A percentile compares a stretch with the other conserved stretches of the same genome.
These are phyloP conservation scores for Xylaria sp. DNA, from an alignment of 2,329 filamentous ascomycete genomes.

Conservation along the genomic window DNA sequence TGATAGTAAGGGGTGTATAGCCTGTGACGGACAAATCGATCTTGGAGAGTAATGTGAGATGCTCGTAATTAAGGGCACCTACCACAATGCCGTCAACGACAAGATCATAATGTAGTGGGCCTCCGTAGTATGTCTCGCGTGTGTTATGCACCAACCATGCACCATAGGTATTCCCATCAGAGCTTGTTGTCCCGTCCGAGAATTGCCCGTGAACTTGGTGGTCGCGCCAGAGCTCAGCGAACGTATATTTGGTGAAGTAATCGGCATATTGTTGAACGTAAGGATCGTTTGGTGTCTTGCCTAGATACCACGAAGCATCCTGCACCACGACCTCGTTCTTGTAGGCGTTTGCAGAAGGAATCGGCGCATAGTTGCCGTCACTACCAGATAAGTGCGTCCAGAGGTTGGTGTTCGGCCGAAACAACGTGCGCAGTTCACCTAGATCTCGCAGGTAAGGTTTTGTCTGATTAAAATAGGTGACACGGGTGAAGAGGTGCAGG, in stretches of 20 bases:
- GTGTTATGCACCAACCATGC: constrained; percentile 74
- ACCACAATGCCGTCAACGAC: constrained; percentile 69
- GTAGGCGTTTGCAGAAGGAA: constrained; percentile 59
- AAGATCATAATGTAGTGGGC: constrained; percentile 71
- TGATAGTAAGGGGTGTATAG: neutral
- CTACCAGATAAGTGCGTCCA: constrained; percentile 72
- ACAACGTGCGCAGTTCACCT: constrained; percentile 70
- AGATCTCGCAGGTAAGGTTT: constrained; percentile 66
- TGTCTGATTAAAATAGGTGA: constrained; percentile 67
- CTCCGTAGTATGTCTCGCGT: constrained; percentile 70
- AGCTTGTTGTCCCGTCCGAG: constrained; percentile 61
- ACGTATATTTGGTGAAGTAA: constrained; percentile 75
- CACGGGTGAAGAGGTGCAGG: constrained; percentile 68
- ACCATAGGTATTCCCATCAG: constrained; percentile 65
- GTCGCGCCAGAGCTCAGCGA: constrained; percentile 67
- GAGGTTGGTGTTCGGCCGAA: constrained; percentile 67
- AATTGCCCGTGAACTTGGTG: constrained; percentile 60
- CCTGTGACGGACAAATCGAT: neutral
- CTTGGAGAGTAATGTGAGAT: constrained; percentile 58
- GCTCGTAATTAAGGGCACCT: neutral
- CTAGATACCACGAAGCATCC: constrained; percentile 71
- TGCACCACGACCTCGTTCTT: constrained; percentile 58
- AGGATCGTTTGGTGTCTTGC: constrained; percentile 62
- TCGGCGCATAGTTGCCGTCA: constrained; percentile 63
- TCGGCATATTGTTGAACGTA: constrained; percentile 59